phyloP scores from a whole-genome alignment of 179 eudicot species.

The Beta macrorhiza region DNA sequence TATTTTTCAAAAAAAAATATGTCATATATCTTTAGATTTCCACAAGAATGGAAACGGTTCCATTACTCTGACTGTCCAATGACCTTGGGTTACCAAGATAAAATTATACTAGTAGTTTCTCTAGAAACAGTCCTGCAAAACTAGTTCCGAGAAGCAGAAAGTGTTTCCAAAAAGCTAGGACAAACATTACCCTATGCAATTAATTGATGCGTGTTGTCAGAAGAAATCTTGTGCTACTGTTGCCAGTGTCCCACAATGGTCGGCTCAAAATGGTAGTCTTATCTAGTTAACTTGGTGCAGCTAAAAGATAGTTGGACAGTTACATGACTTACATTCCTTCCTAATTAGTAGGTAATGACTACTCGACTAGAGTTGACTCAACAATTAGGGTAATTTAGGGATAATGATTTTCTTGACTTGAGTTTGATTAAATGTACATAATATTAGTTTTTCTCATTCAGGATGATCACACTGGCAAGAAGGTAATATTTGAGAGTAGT shows the following conservation, averaged over 20 bases:
- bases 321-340: neutral
- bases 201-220: neutral
- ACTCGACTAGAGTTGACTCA: too few relatives aligned
- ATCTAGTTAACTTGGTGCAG: neutral
- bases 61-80: too few relatives aligned
- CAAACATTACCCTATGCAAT: neutral
- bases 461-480: neutral
- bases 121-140: too few relatives aligned
- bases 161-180: too few relatives aligned
- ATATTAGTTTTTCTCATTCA: neutral
- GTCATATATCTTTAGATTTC: too few relatives aligned
- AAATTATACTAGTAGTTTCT: too few relatives aligned
- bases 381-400: neutral
- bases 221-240: neutral
- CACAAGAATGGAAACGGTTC: too few relatives aligned
- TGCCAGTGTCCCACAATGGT: neutral
- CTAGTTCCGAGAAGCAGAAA: too few relatives aligned
- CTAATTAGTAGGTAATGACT: too few relatives aligned
- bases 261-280: neutral
- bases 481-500: slow-evolving; percentile 3
- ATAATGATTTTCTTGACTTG: neutral
- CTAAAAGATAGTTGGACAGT: neutral
- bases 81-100: too few relatives aligned
- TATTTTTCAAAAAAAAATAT: too few relatives aligned
- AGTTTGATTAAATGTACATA: neutral